Conservation (phyloP, 257 asterid genomes). For the Mentha longifolia region DNA sequence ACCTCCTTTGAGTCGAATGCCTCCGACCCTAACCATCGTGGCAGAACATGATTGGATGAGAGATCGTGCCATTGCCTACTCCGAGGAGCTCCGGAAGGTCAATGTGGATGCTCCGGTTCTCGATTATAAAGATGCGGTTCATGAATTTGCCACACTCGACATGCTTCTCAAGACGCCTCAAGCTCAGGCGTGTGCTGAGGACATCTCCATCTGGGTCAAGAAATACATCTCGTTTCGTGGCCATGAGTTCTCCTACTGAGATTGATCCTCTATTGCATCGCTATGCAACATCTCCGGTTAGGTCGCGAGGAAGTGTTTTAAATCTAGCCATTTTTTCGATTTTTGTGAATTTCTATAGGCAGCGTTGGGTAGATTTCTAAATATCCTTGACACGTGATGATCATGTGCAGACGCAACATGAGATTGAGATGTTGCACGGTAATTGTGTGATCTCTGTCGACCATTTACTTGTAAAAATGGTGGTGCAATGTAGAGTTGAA, state of each 20-base stretch:
- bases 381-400: too few relatives aligned
- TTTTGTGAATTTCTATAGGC: too few relatives aligned
- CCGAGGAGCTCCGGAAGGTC: conserved; percentile 84
- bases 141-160: conserved; percentile 86
- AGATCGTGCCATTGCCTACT: conserved; percentile 89
- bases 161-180: conserved; percentile 88
- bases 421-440: too few relatives aligned
- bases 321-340: too few relatives aligned
- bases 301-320: too few relatives aligned
- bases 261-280: too few relatives aligned
- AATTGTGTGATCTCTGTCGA: background rate
- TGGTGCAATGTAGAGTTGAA: conserved; percentile 9
- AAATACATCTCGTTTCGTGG: conserved; percentile 91
- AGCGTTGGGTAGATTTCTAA: too few relatives aligned
- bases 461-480: background rate
- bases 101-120: conserved; percentile 87
- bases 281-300: too few relatives aligned
- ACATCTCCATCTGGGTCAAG: conserved; percentile 92
- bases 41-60: conserved; percentile 96
- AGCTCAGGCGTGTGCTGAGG: conserved; percentile 93
- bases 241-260: conserved; percentile 81
- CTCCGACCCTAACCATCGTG: conserved; percentile 86
- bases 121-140: conserved; percentile 90
- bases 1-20: conserved; percentile 80
- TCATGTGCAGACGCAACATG: too few relatives aligned